These are phyloP conservation scores for Ogataea pini DNA, from an alignment of 805 yeast genomes.

Conservation along the genomic window DNA sequence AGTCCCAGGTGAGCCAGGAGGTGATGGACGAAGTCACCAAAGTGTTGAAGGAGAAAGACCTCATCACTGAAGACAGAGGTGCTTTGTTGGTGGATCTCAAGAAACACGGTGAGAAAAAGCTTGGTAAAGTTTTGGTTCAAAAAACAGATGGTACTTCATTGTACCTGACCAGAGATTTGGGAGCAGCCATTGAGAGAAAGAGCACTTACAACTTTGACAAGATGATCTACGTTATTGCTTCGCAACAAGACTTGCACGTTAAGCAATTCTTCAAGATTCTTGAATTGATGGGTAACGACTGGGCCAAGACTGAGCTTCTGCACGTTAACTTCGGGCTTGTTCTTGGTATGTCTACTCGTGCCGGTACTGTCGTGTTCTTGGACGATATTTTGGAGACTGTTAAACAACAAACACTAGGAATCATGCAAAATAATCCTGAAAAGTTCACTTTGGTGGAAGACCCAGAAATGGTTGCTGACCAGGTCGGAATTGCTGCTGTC, in stretches of 20 bases:
- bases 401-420: constrained; percentile 91
- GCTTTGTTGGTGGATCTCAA: constrained; percentile 86
- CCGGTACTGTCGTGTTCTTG: constrained; percentile 97
- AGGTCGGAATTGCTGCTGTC: constrained; percentile 94
- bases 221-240: constrained; percentile 93
- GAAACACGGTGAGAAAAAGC: constrained; percentile 74
- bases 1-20: constrained; percentile 84
- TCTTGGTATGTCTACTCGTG: constrained; percentile 96
- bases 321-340: constrained; percentile 98
- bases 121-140: constrained; percentile 90
- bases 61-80: constrained; percentile 86
- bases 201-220: constrained; percentile 84
- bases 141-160: constrained; percentile 95
- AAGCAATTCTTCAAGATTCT: constrained; percentile 94
- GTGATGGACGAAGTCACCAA: constrained; percentile 66
- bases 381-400: constrained; percentile 93
- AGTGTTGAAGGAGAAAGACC: constrained; percentile 61
- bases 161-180: constrained; percentile 93
- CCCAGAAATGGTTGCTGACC: constrained; percentile 93
- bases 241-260: constrained; percentile 92
- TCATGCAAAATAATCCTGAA: constrained; percentile 87
- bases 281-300: constrained; percentile 84
- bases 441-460: constrained; percentile 91
- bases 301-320: constrained; percentile 68
- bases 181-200: constrained; percentile 92